Evolutionary conservation across 179 eudicot genomes (phyloP), one percentile per base, ranked within the genome.

Genomic region (Nepenthes alata): DNA sequence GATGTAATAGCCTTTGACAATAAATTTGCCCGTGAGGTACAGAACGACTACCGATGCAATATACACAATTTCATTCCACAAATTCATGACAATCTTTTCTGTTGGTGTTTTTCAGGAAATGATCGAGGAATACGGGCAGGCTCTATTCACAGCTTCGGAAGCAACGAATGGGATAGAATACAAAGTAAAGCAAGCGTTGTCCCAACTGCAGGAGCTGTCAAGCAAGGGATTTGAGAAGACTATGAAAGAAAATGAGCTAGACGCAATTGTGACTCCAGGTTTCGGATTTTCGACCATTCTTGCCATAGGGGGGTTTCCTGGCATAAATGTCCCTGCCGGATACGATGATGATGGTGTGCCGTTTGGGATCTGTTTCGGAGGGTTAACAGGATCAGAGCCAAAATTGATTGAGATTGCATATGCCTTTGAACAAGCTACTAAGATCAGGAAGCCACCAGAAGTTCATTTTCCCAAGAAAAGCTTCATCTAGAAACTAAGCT

Each of bases 341-440:
- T 76, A 68, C 37, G 67, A 48, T 37, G 5, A 13, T 12, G 3
- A 65, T 66, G 85, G 82, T 0, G 55, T 64, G 65, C 82, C 85
- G 2, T 81, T 75, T 68, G 85, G 85, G 11, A 65, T 81, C 5
- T 73, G 74, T 15, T 81, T 81, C 55, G 80, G 85, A 11, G 85
- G 85, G 0, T 59, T 75, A 48, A 78, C 16, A 41, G 80, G 80
- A 25, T 8, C 68, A 11, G 80, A 78, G 50, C 80, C 78, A 8
- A 59, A 60, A 65, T 74, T 81, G 1, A 78, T 81, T 70, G 75
- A 81, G 47, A 69, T 81, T 56, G 80, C 80, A 36, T 81, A 75
- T 63, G 85, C 53, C 35, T 81, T 78, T 60, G 83, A 81, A 59
- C 85, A 81, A 62, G 85, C 85, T 53, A 81, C 80, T 8, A 64